Evolutionary conservation across 2,329 filamentous ascomycete genomes (phyloP).

Genomic region (Aureobasidium sp.): DNA sequence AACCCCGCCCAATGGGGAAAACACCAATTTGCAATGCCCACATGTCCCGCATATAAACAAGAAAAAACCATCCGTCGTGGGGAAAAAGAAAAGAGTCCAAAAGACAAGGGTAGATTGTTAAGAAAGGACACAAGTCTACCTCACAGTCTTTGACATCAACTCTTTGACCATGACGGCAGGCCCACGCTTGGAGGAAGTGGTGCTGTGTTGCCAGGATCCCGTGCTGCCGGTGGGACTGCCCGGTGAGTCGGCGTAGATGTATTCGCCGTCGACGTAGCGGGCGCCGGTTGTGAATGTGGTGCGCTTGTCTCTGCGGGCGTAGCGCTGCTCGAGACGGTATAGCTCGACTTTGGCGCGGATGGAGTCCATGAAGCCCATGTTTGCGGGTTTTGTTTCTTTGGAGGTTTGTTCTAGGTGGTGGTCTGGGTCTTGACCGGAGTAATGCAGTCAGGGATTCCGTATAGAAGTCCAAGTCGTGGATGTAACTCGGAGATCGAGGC

Average conservation of each 20-base stretch:
- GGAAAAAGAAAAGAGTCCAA: neutral
- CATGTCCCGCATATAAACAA: neutral
- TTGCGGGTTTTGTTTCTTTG: conserved; percentile 20
- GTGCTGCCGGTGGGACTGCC: neutral
- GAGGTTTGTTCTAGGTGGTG: neutral
- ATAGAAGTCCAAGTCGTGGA: neutral
- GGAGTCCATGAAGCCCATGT: conserved; percentile 64
- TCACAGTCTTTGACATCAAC: conserved; percentile 1
- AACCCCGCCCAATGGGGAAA: neutral
- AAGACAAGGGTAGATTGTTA: neutral
- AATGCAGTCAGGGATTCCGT: neutral
- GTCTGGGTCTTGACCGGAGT: neutral
- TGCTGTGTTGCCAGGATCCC: neutral
- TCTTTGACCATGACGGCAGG: conserved; percentile 1
- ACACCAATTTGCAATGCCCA: neutral
- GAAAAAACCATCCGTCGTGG: neutral
- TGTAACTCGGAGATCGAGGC: neutral
- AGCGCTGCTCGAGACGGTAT: conserved; percentile 90
- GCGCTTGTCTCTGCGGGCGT: conserved; percentile 83
- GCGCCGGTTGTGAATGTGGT: conserved; percentile 84
- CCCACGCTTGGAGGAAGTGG: neutral
- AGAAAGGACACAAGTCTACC: neutral
- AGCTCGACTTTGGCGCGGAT: conserved; percentile 78
- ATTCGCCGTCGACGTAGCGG: conserved; percentile 91
- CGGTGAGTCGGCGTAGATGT: conserved; percentile 54